phyloP scores from a whole-genome alignment of 2,329 filamentous ascomycete species.

The Aspergillus tanneri region DNA sequence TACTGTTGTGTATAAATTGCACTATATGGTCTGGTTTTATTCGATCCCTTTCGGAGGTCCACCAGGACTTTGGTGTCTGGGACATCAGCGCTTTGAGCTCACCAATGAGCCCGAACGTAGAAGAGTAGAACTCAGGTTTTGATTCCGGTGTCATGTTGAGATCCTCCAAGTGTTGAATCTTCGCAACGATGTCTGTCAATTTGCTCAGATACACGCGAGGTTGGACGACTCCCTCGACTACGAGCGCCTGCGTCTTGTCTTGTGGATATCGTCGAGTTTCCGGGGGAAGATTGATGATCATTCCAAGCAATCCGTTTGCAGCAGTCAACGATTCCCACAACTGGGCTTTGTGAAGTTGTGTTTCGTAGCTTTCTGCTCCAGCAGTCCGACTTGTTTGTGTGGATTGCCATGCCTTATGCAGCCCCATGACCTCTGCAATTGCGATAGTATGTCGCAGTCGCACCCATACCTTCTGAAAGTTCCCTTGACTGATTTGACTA shows the following conservation, averaged over 20 bases:
- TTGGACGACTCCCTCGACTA: slow-evolving; percentile 15
- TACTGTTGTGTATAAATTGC: slow-evolving; percentile 17
- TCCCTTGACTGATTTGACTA: slow-evolving; percentile 35
- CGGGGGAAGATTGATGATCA: slow-evolving; percentile 39
- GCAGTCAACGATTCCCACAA: slow-evolving; percentile 36
- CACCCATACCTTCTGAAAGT: slow-evolving; percentile 39
- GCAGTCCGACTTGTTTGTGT: slow-evolving; percentile 1
- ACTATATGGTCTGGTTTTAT: slow-evolving; percentile 16
- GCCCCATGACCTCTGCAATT: slow-evolving; percentile 40
- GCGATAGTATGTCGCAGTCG: slow-evolving; percentile 38
- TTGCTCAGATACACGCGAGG: slow-evolving; percentile 9
- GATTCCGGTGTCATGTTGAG: slow-evolving; percentile 6
- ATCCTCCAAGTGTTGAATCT: slow-evolving; percentile 17
- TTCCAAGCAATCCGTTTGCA: slow-evolving; percentile 32
- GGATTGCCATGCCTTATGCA: slow-evolving; percentile 25
- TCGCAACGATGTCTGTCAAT: slow-evolving; percentile 12
- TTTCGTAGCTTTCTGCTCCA: slow-evolving; percentile 7
- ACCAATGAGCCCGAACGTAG: slow-evolving; percentile 12
- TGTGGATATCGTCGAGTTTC: slow-evolving; percentile 27
- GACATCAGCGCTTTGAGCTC: slow-evolving; percentile 13
- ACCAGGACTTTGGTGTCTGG: slow-evolving; percentile 16
- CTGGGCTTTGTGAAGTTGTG: slow-evolving; percentile 22
- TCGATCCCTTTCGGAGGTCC: slow-evolving; percentile 2
- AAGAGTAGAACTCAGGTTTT: slow-evolving; percentile 5
- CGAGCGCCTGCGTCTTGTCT: neutral